Percentiles rank a stretch among this genome's conserved stretches.
Conservation (phyloP, 176 grass and related monocot genomes). For the Phragmites australis region DNA sequence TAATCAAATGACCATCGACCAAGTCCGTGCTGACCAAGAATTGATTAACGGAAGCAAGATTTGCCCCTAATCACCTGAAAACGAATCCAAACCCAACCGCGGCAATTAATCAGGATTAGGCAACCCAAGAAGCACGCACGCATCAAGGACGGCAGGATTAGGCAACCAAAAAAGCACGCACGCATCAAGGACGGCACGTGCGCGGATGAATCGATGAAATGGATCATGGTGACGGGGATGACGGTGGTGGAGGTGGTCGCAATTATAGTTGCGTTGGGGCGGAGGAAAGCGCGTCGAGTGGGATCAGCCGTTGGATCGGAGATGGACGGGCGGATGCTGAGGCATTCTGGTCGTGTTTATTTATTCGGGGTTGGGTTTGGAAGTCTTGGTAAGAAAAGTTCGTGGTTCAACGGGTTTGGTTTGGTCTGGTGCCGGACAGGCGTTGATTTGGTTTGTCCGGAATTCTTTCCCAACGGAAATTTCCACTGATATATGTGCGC, state of each 20-base stretch:
- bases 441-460: background rate
- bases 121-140: too few relatives aligned
- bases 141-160: too few relatives aligned
- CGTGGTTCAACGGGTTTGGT: background rate
- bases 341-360: background rate
- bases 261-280: conserved; percentile 10
- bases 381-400: background rate
- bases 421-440: background rate
- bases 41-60: background rate
- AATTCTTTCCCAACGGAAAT: background rate
- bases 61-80: background rate
- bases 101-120: background rate
- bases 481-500: too few relatives aligned
- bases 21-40: background rate
- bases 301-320: background rate
- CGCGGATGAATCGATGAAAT: background rate
- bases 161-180: too few relatives aligned
- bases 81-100: background rate
- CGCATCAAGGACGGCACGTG: too few relatives aligned
- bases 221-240: conserved; percentile 7
- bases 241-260: background rate
- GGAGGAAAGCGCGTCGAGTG: conserved; percentile 37
- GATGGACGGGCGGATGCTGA: background rate
- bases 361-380: background rate
- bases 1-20: background rate